A percentile compares a stretch with the other conserved stretches of the same genome.
Evolutionary conservation across 257 asterid genomes (phyloP).

Genomic region (Solanum peruvianum): DNA sequence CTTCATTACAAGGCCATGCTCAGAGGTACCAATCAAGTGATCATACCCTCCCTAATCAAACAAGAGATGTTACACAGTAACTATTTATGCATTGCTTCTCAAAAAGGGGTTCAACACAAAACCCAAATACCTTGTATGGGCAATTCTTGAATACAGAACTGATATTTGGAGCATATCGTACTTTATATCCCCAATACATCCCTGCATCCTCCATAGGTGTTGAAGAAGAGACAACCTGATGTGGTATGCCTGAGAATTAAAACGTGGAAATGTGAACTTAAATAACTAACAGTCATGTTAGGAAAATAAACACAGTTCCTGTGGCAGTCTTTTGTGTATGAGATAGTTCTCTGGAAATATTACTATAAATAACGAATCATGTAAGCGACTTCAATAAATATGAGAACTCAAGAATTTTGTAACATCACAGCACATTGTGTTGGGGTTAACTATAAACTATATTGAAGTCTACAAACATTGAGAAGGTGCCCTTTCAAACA

Average conservation of each 20-base stretch:
- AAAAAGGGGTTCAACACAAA: not conserved
- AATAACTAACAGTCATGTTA: not conserved
- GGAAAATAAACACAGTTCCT: not conserved
- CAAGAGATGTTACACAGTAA: not conserved
- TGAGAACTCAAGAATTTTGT: not conserved
- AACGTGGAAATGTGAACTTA: not conserved
- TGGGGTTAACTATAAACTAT: not conserved
- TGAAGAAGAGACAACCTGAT: conserved; percentile 68
- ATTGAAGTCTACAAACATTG: not conserved
- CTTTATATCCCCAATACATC: conserved; percentile 91
- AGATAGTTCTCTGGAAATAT: not conserved
- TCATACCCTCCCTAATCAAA: conserved; percentile 72
- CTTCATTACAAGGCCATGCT: conserved; percentile 55
- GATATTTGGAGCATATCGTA: conserved; percentile 81
- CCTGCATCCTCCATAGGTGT: conserved; percentile 66
- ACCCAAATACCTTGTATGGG: conserved; percentile 56
- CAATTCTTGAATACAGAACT: conserved; percentile 67
- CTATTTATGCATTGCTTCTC: not conserved
- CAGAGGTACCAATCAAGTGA: conserved; percentile 82
- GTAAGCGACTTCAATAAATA: not conserved
- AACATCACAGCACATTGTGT: not conserved
- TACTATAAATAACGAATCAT: not conserved
- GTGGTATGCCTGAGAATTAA: conserved; percentile 40
- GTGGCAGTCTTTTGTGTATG: not conserved
- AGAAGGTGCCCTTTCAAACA: not conserved